Base-by-base conservation (phyloP, 2,329 filamentous ascomycete species). In the Epichloe hybrida region DNA sequence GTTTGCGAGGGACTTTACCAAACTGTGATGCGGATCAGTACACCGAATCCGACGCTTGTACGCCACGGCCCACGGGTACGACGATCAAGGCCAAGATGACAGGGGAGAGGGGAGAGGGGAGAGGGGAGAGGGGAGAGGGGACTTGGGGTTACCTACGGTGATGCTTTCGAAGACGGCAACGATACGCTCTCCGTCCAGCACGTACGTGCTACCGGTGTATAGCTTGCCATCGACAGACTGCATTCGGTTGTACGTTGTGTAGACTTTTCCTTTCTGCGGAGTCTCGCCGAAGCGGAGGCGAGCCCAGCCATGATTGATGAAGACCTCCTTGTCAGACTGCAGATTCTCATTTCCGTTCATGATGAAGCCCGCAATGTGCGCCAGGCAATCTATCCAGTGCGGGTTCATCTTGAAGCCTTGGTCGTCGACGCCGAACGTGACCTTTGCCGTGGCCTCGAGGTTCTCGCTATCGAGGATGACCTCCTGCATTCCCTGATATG, bases 311-410 rank as follows among this genome's bases (percentile, higher is more conserved):
- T 81, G 78, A 12, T 76, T 79, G 58, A 81, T 77, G 61, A 71
- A 81, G 47, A 80, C 74, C 31, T 31, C 31, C 31, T 31, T 31
- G 9, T 31, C 31, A 9, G 31, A 31, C 31, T 31, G 31, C 31
- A 31, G 31, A 11, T 31, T 31, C 31, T 31, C 31, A 4, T 31
- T 31, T 11, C 31, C 31, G 55, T 82, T 81, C 63, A 80, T 70
- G 52, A 81, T 75, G 63, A 81, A 81, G 21, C 79, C 79, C 0
- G 77, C 77, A 50, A 81, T 72, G 55, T 81, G 77, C 51, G 74
- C 75, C 51, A 77, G 59, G 50, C 75, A 78, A 57, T 82, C 78
- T 49, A 81, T 76, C 69, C 75, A 80, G 64, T 76, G 76, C 0
- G 45, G 45, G 21, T 36, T 27, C 5, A 38, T 27, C 35, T 47